Conservation (phyloP, 2,329 filamentous ascomycete genomes). For the Elsinoe ampelina region DNA sequence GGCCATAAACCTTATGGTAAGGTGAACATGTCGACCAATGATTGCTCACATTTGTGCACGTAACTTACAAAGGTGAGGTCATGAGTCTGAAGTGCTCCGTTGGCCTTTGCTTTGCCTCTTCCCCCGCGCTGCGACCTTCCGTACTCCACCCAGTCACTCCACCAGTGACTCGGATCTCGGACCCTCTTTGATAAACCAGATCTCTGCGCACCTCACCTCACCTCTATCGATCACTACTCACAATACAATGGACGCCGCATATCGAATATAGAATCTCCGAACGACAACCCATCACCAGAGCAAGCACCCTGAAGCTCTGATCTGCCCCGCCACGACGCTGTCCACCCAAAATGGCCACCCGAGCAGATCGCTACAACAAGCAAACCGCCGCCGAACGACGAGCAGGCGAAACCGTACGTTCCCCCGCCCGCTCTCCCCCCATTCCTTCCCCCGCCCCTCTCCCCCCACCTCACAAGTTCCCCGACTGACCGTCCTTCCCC, state of each 20-base stretch:
- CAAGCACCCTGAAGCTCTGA: background rate
- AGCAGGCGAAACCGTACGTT: conserved; percentile 69
- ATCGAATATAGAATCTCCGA: conserved; percentile 11
- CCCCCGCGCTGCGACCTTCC: background rate
- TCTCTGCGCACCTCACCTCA: background rate
- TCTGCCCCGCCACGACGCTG: conserved; percentile 4
- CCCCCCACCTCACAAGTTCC: background rate
- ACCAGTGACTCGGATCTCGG: background rate
- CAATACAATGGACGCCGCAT: conserved; percentile 4
- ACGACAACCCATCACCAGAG: conserved; percentile 4
- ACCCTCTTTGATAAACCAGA: background rate
- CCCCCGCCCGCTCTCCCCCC: background rate
- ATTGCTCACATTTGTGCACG: background rate
- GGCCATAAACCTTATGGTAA: background rate
- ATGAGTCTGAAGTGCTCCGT: background rate
- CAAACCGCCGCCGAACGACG: conserved; percentile 68
- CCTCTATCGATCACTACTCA: background rate
- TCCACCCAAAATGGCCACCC: conserved; percentile 23
- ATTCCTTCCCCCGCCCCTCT: background rate
- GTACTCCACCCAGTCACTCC: background rate
- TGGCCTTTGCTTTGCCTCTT: background rate
- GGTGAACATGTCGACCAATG: background rate
- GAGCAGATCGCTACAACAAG: conserved; percentile 28
- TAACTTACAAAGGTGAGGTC: conserved; percentile 4
- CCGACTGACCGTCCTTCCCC: background rate